Evolutionary conservation across 2,329 filamentous ascomycete genomes (phyloP).

Genomic region (Fusarium gaditjirri): DNA sequence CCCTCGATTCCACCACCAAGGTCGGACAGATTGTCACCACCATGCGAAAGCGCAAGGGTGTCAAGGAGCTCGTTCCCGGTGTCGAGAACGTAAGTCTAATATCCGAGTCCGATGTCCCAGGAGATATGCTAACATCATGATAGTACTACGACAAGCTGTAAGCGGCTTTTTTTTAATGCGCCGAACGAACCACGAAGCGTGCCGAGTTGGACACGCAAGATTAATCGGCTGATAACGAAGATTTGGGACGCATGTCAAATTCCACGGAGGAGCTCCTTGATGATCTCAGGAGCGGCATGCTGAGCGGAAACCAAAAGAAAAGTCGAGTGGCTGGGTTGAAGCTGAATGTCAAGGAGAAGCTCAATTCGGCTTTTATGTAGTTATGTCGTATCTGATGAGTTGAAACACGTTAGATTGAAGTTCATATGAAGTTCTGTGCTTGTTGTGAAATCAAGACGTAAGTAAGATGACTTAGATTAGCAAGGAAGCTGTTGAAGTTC

Average conservation of each 20-base stretch:
- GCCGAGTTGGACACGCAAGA: slow-evolving; percentile 55
- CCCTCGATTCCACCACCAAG: slow-evolving; percentile 84
- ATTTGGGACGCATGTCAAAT: slow-evolving; percentile 46
- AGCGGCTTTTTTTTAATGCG: slow-evolving; percentile 56
- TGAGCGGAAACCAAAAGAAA: slow-evolving; percentile 50
- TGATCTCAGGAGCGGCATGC: slow-evolving; percentile 43
- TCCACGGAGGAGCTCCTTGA: slow-evolving; percentile 42
- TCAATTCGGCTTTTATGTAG: slow-evolving; percentile 55
- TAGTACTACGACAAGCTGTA: slow-evolving; percentile 99
- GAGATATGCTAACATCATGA: slow-evolving; percentile 37
- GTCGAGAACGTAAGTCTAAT: slow-evolving; percentile 87
- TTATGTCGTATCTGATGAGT: slow-evolving; percentile 56
- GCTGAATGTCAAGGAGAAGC: slow-evolving; percentile 52
- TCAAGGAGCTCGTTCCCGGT: slow-evolving; percentile 94
- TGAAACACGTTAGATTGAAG: slow-evolving; percentile 52
- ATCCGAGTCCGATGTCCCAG: background rate
- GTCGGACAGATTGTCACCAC: slow-evolving; percentile 83
- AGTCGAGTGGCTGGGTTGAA: slow-evolving; percentile 50
- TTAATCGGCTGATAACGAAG: slow-evolving; percentile 53
- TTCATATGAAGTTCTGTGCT: slow-evolving; percentile 18
- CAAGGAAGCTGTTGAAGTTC: background rate
- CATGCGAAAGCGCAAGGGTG: slow-evolving; percentile 99
- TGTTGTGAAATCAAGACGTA: background rate
- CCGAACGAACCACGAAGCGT: slow-evolving; percentile 59
- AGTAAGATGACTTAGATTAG: background rate